Evolutionary conservation across 1,284 basidiomycete species (phyloP), one percentile per base, ranked within the genome.

Genomic region (Ganoderma leucocontextum): DNA sequence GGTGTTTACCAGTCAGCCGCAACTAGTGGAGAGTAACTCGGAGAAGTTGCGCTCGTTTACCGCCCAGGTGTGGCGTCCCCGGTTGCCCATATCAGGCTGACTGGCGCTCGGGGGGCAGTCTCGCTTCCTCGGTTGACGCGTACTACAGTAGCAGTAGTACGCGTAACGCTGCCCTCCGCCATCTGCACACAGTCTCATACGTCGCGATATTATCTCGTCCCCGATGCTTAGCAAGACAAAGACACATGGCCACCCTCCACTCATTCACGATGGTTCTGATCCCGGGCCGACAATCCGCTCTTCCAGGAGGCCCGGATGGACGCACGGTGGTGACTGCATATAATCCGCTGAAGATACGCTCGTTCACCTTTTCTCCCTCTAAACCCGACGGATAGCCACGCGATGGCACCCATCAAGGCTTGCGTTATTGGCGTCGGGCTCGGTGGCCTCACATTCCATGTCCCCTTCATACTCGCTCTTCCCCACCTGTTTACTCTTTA

Each of bases 351-450:
- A n/a, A 47, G 55, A 58, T 38, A 13, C 35, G 1, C 35, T 35
- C 35, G 12, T 17, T 25, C 6, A 38, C 49, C 10, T n/a, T 39
- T 38, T 61, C 35, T 39, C 49, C 60, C 19, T 36, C 38, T 19
- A 33, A 44, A 35, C 57, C 42, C 53, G 25, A 42, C 8, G 19
- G 2, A 33, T n/a, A 35, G 49, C 19, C n/a, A 7, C 44, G 22
- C 65, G n/a, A 74, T 74, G 73, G 64, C 73, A 60, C 89, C 90
- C 35, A 90, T 94, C 76, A 86, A 86, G 65, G 89, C 90, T 47
- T 89, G 91, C 70, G 87, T 94, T 13, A 83, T 95, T 22, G 93
- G 93, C 42, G 89, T 92, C 55, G 94, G 93, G 59, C 87, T 94
- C 69, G 86, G 90, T 29, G 90, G 91, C 35, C 81, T 91, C 62